Evolutionary conservation across 805 yeast genomes (phyloP).

Genomic region (Yamadazyma kitorensis): DNA sequence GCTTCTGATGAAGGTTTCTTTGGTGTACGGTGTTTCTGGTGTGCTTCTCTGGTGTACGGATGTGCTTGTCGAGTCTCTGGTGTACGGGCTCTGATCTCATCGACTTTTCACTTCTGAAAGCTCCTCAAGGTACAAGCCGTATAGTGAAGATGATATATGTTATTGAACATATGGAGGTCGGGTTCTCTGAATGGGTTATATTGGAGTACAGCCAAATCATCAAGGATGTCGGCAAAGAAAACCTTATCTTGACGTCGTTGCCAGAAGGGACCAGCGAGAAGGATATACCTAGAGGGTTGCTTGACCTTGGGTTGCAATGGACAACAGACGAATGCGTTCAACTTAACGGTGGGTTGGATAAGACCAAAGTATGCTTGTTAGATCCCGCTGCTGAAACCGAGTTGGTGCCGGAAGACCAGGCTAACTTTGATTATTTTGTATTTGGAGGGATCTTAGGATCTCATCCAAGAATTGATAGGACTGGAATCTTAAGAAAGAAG

Average conservation of each 20-base stretch:
- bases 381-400: constrained; percentile 86
- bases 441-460: constrained; percentile 97
- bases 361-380: constrained; percentile 67
- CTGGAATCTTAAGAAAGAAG: constrained; percentile 77
- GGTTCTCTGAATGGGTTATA: constrained; percentile 94
- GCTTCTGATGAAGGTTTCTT: no score
- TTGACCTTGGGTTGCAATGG: constrained; percentile 71
- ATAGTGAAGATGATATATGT: constrained; percentile 68
- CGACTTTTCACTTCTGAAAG: no score
- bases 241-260: constrained; percentile 73
- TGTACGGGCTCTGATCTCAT: no score
- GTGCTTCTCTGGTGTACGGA: no score
- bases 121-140: no score
- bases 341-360: constrained; percentile 45
- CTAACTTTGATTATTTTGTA: constrained; percentile 77
- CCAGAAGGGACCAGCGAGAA: constrained; percentile 57
- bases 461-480: constrained; percentile 90
- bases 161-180: constrained; percentile 96
- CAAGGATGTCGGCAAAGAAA: constrained; percentile 75
- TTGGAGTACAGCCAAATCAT: constrained; percentile 83
- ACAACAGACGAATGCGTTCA: constrained; percentile 70
- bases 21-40: no score
- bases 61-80: no score
- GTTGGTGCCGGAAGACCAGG: constrained; percentile 65
- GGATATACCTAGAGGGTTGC: constrained; percentile 62